Percentiles rank a stretch among this genome's conserved stretches.
Evolutionary conservation across 2,329 filamentous ascomycete genomes (phyloP).

Genomic region (Lachnellula subtilissima): DNA sequence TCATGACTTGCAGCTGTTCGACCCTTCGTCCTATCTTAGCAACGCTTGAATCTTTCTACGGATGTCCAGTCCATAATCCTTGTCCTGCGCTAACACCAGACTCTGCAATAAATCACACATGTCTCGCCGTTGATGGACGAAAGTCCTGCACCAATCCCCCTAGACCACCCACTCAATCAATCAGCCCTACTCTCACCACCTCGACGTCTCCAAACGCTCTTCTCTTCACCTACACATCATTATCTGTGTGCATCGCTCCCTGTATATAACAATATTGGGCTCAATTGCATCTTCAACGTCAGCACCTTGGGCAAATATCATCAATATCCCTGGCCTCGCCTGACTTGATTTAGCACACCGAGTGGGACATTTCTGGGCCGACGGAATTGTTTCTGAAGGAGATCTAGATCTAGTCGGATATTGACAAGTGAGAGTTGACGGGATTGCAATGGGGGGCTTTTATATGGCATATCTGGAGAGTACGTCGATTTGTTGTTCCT

Average conservation of each 20-base stretch:
- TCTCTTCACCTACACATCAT: slow-evolving; percentile 28
- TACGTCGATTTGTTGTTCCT: slow-evolving; percentile 27
- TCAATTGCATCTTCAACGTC: slow-evolving; percentile 44
- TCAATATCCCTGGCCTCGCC: slow-evolving; percentile 24
- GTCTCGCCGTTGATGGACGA: slow-evolving; percentile 52
- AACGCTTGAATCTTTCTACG: slow-evolving; percentile 26
- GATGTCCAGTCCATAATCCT: slow-evolving; percentile 30
- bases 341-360: slow-evolving; percentile 26
- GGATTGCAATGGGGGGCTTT: slow-evolving; percentile 54
- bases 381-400: slow-evolving; percentile 18
- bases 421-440: slow-evolving; percentile 17
- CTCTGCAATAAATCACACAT: slow-evolving; percentile 60
- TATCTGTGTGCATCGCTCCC: slow-evolving; percentile 33
- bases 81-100: slow-evolving; percentile 31
- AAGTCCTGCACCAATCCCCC: slow-evolving; percentile 31
- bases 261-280: slow-evolving; percentile 46
- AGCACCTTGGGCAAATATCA: slow-evolving; percentile 22
- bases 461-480: slow-evolving; percentile 49
- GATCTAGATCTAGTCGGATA: slow-evolving; percentile 15
- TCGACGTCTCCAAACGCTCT: slow-evolving; percentile 31
- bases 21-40: slow-evolving; percentile 38
- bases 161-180: slow-evolving; percentile 31
- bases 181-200: slow-evolving; percentile 33
- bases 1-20: slow-evolving; percentile 32
- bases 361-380: slow-evolving; percentile 8